Conservation (phyloP, 495 filamentous ascomycete genomes). For the Xylaria palmicola region DNA sequence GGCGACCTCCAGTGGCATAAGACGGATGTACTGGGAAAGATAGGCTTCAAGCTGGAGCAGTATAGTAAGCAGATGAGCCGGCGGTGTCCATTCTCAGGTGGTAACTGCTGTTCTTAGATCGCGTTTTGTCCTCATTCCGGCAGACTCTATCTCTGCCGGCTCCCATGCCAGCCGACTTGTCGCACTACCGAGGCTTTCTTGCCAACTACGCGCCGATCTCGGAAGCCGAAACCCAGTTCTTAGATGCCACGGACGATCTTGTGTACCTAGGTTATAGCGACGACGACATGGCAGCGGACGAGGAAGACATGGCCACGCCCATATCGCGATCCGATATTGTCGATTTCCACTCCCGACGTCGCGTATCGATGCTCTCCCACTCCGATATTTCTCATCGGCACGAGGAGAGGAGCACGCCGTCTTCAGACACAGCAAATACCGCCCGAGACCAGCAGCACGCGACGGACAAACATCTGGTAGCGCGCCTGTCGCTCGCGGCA, state of each 20-base stretch:
- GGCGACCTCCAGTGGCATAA: constrained; percentile 72
- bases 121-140: constrained; percentile 66
- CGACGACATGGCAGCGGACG: constrained; percentile 20
- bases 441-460: not conserved
- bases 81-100: constrained; percentile 7
- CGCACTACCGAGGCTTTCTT: constrained; percentile 67
- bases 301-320: constrained; percentile 13
- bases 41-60: constrained; percentile 74
- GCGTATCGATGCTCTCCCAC: constrained; percentile 22
- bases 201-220: constrained; percentile 59
- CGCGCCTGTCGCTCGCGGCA: constrained; percentile 50
- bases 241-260: constrained; percentile 65
- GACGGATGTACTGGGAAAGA: constrained; percentile 65
- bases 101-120: constrained; percentile 50
- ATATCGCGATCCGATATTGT: constrained; percentile 20
- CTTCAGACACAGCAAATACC: not conserved
- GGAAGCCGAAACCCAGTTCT: constrained; percentile 65
- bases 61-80: constrained; percentile 64
- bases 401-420: constrained; percentile 15
- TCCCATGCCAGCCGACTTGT: constrained; percentile 58
- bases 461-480: constrained; percentile 14
- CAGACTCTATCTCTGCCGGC: constrained; percentile 54
- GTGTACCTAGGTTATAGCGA: constrained; percentile 48
- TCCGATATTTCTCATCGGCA: constrained; percentile 20
- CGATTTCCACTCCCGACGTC: constrained; percentile 12